Evolutionary conservation across 306 rosid genomes (phyloP), one percentile per base, ranked within the genome.

Genomic region (Nissolia schottii): DNA sequence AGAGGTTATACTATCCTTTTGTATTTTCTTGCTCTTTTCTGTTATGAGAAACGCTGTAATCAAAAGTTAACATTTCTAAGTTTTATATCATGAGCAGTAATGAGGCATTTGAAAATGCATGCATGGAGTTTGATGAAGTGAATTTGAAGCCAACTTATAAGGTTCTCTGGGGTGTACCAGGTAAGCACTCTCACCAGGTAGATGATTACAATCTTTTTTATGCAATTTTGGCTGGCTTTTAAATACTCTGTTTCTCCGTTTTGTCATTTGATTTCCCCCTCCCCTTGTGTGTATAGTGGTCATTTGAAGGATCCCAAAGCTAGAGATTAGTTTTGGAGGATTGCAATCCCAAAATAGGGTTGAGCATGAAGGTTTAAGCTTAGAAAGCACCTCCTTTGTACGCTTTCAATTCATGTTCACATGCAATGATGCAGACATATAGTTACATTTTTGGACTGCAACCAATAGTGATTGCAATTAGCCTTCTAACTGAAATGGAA

Each of bases 121-220:
- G 97, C 62, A 86, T 91, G 98, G 97, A 94, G 82, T 94, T 91
- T 48, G 97, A 94, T 81, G 98, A 91, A 61, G 91, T 86, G 82
- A 91, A 94, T 75, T 84, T 94, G 77, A 91, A 89, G 87, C 98
- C 98, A 75, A 94, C 96, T 32, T 91, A 89, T 87, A 91, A 83
- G 86, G 46, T 94, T 83, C 96, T 94, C 41, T 94, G 91, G 99
- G 97, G 97, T 67, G 89, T 94, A 71, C 99, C 99, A 70, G 99
- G 99, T 89, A 58, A 55, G 65, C 55, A 70, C 69, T 54, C 13
- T 69, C 49, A 55, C 53, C 58, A n/a, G 51, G 51, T 45, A 70
- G 38, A 46, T 49, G 34, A 50, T 46, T 29, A 16, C 64, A 70
- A 70, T 4, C 60, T 50, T 11, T 6, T n/a, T 31, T n/a, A 58